Evolutionary conservation across 2,329 filamentous ascomycete species (phyloP), one percentile per base, ranked within the genome.

Genomic region (Rutstroemia sp.): DNA sequence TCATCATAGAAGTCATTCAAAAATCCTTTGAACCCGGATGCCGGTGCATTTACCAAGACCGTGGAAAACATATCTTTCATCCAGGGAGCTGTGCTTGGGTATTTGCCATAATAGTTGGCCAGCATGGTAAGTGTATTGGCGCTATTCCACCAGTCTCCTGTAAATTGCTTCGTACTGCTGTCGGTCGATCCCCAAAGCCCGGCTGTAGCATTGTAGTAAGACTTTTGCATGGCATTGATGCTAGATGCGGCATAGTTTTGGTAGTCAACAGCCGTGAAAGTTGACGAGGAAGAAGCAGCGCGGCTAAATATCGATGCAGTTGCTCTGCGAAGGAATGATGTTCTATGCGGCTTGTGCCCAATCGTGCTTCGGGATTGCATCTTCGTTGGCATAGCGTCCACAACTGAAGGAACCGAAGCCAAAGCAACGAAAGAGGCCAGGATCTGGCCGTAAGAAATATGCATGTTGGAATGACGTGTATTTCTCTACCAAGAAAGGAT

Each of bases 141-240:
- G 51, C 78, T 79, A 64, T 87, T 86, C 87, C 87, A 90, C 87
- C 87, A 90, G 4, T 77, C 75, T 0, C 77, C 77, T 52, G 79
- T 71, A 81, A 83, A 90, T 8, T 87, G 73, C 2, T 86, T 86
- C 0, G 76, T 81, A 2, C 67, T 65, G 2, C 71, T n/a, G 9
- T 54, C 42, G 2, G 10, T 2, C 9, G 21, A n/a, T 53, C 80
- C 71, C 83, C 83, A 90, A 7, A 87, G 73, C 2, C 86, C 86
- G 0, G 77, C 81, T 1, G 68, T 64, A 2, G 71, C 59, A 65
- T 84, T 77, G 67, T 88, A 88, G 27, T 54, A 57, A 3, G 14
- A 16, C 2, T 37, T 23, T 44, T 57, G 55, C 7, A 57, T 19
- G 5, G 49, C 37, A 7, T 57, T 54, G 34, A 57, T 57, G 10